Evolutionary conservation across 2,329 filamentous ascomycete species (phyloP).

Genomic region (Trichoderma guizhouense): DNA sequence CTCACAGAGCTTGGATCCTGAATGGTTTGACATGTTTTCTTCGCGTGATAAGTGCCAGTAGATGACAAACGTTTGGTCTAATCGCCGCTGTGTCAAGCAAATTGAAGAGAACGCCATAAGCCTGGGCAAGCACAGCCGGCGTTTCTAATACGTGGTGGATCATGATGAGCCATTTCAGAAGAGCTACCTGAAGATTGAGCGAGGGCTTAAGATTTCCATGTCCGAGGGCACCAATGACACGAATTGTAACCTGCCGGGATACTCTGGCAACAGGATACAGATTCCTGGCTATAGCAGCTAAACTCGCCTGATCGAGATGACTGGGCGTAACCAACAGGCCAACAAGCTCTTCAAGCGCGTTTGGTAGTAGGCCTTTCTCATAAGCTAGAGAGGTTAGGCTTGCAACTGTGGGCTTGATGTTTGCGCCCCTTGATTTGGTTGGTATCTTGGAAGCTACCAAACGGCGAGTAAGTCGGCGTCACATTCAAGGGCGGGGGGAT

Average conservation of each 20-base stretch:
- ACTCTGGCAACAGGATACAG: constrained; percentile 70
- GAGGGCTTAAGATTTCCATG: constrained; percentile 74
- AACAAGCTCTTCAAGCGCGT: constrained; percentile 60
- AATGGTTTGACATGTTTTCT: constrained; percentile 81
- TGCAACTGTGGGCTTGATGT: constrained; percentile 63
- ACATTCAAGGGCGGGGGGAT: neutral
- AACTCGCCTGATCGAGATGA: constrained; percentile 72
- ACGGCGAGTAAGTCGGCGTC: neutral
- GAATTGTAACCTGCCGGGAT: constrained; percentile 57
- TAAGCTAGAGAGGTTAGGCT: constrained; percentile 61
- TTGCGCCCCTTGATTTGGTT: constrained; percentile 61
- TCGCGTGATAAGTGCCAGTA: constrained; percentile 74
- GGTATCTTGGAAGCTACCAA: constrained; percentile 55
- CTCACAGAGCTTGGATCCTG: constrained; percentile 70
- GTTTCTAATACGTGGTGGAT: constrained; percentile 69
- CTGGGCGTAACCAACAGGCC: constrained; percentile 64
- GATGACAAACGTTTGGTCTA: constrained; percentile 65
- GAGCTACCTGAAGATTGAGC: constrained; percentile 63
- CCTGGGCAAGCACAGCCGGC: constrained; percentile 58
- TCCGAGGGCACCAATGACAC: constrained; percentile 69
- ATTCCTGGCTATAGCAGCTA: constrained; percentile 65
- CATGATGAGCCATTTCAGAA: constrained; percentile 76
- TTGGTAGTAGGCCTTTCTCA: constrained; percentile 62
- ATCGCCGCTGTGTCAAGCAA: constrained; percentile 77
- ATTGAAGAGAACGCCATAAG: constrained; percentile 77